A percentile compares a stretch with the other conserved stretches of the same genome.
phyloP scores from a whole-genome alignment of 2,329 filamentous ascomycete species.

The Pezicula radicicola region DNA sequence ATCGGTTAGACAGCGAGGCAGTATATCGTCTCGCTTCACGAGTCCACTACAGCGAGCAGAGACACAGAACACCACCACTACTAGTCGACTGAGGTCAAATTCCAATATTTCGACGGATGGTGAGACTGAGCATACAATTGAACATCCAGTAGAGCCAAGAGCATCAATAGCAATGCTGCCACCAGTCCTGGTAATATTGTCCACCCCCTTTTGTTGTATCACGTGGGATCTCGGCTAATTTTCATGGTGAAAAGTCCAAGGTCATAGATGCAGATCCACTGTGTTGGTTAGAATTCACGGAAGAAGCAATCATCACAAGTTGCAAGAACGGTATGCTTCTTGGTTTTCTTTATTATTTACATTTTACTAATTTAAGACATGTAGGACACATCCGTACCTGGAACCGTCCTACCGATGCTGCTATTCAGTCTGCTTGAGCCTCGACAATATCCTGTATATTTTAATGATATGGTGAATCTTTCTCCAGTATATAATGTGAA shows the following conservation, averaged over 20 bases:
- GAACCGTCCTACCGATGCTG: constrained; percentile 18
- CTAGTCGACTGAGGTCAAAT: constrained; percentile 65
- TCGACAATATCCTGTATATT: background rate
- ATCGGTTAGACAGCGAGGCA: constrained; percentile 51
- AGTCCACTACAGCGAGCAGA: constrained; percentile 53
- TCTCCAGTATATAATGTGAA: background rate
- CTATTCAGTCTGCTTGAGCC: constrained; percentile 11
- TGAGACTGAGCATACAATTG: constrained; percentile 57
- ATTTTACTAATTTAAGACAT: background rate
- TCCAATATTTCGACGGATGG: constrained; percentile 57
- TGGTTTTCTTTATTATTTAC: background rate
- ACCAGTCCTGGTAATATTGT: constrained; percentile 72
- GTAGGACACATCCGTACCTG: constrained; percentile 24
- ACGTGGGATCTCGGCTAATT: constrained; percentile 3
- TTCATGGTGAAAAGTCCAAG: constrained; percentile 58
- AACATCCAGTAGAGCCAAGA: constrained; percentile 82
- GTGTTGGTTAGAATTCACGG: constrained; percentile 89
- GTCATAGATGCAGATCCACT: constrained; percentile 81
- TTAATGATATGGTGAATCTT: background rate
- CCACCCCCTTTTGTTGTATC: constrained; percentile 15
- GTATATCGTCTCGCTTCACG: constrained; percentile 46
- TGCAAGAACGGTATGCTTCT: constrained; percentile 76
- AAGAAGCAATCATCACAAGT: constrained; percentile 88
- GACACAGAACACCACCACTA: constrained; percentile 55
- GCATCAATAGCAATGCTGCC: constrained; percentile 81